These are phyloP conservation scores for Neospora caninum DNA, from an alignment of 169 alveolate genomes.

Conservation along the genomic window DNA sequence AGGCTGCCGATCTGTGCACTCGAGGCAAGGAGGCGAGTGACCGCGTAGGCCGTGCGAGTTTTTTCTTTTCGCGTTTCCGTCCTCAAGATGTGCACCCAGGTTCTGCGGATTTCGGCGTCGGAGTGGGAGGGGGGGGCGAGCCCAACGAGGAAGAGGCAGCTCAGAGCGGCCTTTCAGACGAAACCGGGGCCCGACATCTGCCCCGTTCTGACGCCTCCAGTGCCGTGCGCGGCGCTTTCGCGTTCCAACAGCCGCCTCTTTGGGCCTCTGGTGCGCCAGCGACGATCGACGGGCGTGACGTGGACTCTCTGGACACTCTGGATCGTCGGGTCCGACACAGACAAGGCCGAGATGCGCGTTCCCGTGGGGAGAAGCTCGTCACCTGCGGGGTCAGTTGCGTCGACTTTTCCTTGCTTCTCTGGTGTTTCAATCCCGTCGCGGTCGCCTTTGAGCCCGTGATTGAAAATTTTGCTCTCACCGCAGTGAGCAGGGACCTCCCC, in stretches of 20 bases:
- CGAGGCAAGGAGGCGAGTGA: not conserved
- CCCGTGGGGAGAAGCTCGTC: not conserved
- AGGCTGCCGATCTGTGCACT: constrained; percentile 29
- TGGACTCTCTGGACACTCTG: not conserved
- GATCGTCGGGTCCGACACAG: not conserved
- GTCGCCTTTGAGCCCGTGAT: constrained; percentile 66
- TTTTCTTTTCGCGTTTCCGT: not conserved
- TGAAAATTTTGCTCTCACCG: constrained; percentile 36
- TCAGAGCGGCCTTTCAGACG: not conserved
- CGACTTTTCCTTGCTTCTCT: constrained; percentile 33
- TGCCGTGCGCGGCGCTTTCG: not conserved
- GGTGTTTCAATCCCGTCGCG: constrained; percentile 64
- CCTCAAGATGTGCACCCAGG: not conserved
- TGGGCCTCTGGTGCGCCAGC: not conserved
- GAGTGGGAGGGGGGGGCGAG: not conserved
- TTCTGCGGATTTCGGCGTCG: not conserved
- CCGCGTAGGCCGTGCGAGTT: not conserved
- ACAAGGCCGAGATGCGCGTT: not conserved
- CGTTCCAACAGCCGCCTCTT: not conserved
- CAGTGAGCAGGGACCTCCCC: constrained; percentile 58
- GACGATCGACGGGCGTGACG: not conserved
- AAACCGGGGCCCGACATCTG: too few relatives aligned
- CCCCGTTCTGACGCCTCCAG: not conserved
- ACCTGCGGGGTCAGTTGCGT: constrained; percentile 5
- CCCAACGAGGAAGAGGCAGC: not conserved